Evolutionary conservation across 2,329 filamentous ascomycete genomes (phyloP), one percentile per base, ranked within the genome.

Genomic region (Parastagonospora nodorum): DNA sequence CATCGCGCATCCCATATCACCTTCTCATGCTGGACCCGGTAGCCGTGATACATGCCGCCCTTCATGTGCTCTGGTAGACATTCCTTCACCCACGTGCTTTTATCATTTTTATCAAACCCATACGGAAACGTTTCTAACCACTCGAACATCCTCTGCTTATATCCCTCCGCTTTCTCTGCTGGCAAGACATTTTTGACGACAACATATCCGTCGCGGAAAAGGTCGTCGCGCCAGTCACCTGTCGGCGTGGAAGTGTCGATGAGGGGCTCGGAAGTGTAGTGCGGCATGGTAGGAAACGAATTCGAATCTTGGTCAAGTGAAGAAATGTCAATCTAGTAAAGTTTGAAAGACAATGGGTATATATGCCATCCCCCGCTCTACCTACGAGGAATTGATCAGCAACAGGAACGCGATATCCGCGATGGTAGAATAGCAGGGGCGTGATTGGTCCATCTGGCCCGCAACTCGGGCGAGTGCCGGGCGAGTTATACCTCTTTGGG

Each of bases 1-100:
- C 29, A 41, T 27, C 72, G 63, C 2, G 75, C 74, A 42, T 78
- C 76, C 77, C 76, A 78, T 1, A 70, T 67, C 48, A 75, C 71
- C 53, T 75, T 73, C 59, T 78, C 76, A 46, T 78, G 75, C 0
- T 72, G 54, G 1, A 68, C 62, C 5, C 60, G 61, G 42, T 77
- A 77, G 2, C 55, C 58, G n/a, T 67, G 65, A 56, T 75, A 77
- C 66, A 75, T 76, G 42, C 76, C 75, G 42, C 73, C 74, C 50
- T 60, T 60, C 38, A 57, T 47, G 42, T 50, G 44, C 24, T 45
- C 45, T 2, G 78, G 78, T 2, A 80, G 66, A 53, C 78, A 68
- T 7, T 77, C 74, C 4, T 64, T 63, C 1, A 66, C 75, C 76
- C 76, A 79, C 4, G 77, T 80, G 19, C n/a, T 60, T 54, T 45